Evolutionary conservation across 495 filamentous ascomycete genomes (phyloP).

Genomic region (Neurospora terricola): DNA sequence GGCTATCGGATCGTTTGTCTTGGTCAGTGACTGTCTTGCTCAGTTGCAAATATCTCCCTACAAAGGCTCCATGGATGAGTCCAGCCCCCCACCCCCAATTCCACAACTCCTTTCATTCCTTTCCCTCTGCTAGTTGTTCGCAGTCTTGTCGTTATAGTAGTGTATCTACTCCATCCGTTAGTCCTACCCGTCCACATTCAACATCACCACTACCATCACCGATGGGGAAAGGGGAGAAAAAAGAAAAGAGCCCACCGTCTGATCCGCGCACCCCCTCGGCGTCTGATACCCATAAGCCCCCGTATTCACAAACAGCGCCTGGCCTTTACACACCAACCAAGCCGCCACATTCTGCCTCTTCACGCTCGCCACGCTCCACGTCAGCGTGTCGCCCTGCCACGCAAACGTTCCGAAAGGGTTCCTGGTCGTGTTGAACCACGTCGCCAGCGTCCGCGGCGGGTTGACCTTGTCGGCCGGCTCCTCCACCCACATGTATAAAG

Average conservation of each 20-base stretch:
- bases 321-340: slow-evolving; percentile 46
- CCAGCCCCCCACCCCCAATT: too few relatives aligned
- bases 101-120: too few relatives aligned
- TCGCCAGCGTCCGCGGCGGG: slow-evolving; percentile 34
- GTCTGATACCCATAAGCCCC: slow-evolving; percentile 50
- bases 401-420: slow-evolving; percentile 49
- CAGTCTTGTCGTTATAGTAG: slow-evolving; percentile 27
- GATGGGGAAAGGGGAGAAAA: neutral
- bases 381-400: slow-evolving; percentile 46
- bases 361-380: slow-evolving; percentile 40
- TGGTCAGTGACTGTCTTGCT: too few relatives aligned
- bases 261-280: slow-evolving; percentile 46
- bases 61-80: too few relatives aligned
- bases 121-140: slow-evolving; percentile 12
- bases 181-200: neutral
- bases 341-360: slow-evolving; percentile 45
- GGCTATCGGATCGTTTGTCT: too few relatives aligned
- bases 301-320: slow-evolving; percentile 48
- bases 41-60: too few relatives aligned
- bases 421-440: slow-evolving; percentile 40
- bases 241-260: slow-evolving; percentile 36
- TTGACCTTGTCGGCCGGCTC: slow-evolving; percentile 37
- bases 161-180: slow-evolving; percentile 14
- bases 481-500: slow-evolving; percentile 37
- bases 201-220: neutral